Percentiles rank a stretch among this genome's conserved stretches.
Conservation (phyloP, 2,329 filamentous ascomycete species). For the Penicillium concentricum region DNA sequence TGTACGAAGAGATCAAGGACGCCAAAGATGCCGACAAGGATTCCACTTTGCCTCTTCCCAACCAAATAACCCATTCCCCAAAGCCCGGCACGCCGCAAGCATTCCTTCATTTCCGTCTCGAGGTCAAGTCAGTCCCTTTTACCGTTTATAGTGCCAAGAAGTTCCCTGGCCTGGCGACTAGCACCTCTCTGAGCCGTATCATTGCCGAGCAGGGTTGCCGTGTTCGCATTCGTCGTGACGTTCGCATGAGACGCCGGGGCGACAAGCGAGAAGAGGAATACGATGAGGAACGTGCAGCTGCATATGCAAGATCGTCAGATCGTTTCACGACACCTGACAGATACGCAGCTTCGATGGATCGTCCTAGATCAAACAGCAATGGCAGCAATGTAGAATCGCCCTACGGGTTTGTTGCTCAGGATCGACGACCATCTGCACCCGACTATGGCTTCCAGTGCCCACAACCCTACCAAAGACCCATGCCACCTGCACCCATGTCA, state of each 20-base stretch:
- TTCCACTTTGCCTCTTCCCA: slow-evolving; percentile 39
- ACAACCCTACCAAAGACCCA: slow-evolving; percentile 36
- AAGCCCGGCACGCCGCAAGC: slow-evolving; percentile 47
- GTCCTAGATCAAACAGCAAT: slow-evolving; percentile 62
- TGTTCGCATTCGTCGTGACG: slow-evolving; percentile 90
- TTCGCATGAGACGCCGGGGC: slow-evolving; percentile 83
- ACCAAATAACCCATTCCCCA: slow-evolving; percentile 26
- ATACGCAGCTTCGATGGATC: slow-evolving; percentile 50
- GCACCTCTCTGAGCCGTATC: slow-evolving; percentile 81
- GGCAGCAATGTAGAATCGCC: slow-evolving; percentile 51
- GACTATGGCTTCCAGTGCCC: slow-evolving; percentile 42
- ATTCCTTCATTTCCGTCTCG: slow-evolving; percentile 80
- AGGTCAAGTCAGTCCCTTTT: slow-evolving; percentile 85
- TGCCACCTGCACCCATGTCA: slow-evolving; percentile 39
- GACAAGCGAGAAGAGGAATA: slow-evolving; percentile 67
- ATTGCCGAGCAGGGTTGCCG: slow-evolving; percentile 96
- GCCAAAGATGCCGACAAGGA: slow-evolving; percentile 70
- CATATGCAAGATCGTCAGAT: slow-evolving; percentile 46
- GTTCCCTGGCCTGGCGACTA: slow-evolving; percentile 90
- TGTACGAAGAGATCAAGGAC: slow-evolving; percentile 93
- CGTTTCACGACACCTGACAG: slow-evolving; percentile 52
- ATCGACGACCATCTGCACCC: slow-evolving; percentile 51
- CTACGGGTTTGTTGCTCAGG: slow-evolving; percentile 42
- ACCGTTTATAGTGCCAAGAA: slow-evolving; percentile 96
- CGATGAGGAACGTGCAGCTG: slow-evolving; percentile 50